Evolutionary conservation across 768 basidiomycete species (phyloP).

Genomic region (Clitopilus passeckerianus): DNA sequence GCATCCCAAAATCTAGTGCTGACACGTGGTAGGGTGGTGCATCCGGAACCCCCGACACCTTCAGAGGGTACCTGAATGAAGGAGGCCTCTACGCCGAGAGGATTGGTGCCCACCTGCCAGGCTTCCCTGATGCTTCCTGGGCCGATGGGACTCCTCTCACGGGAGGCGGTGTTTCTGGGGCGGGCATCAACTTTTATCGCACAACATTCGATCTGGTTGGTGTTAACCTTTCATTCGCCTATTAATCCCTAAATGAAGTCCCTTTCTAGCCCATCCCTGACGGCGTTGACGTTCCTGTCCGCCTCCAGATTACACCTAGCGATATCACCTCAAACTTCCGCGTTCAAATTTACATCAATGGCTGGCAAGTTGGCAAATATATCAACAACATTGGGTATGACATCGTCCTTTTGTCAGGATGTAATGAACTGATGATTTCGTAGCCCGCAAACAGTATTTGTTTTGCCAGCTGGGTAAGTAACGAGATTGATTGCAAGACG

Average conservation of each 20-base stretch:
- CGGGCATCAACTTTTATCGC: conserved; percentile 40
- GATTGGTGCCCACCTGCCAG: conserved; percentile 46
- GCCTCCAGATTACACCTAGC: conserved; percentile 40
- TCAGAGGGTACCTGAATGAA: conserved; percentile 46
- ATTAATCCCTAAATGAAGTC: not conserved
- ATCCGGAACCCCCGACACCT: conserved; percentile 34
- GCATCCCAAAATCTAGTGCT: not conserved
- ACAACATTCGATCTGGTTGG: conserved; percentile 35
- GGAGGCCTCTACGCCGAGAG: conserved; percentile 46
- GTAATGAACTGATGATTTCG: not conserved
- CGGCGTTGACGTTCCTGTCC: conserved; percentile 39
- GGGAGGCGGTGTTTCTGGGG: conserved; percentile 23
- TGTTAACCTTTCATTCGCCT: not conserved
- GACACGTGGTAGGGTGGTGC: conserved; percentile 25
- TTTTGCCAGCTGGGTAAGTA: conserved; percentile 41
- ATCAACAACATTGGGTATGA: conserved; percentile 45
- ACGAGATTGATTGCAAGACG: not conserved
- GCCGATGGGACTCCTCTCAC: conserved; percentile 23
- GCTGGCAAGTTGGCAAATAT: conserved; percentile 51
- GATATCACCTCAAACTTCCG: conserved; percentile 40
- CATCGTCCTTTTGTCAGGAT: not conserved
- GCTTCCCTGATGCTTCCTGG: conserved; percentile 37
- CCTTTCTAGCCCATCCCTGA: conserved; percentile 26
- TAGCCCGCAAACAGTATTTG: conserved; percentile 43
- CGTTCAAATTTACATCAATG: conserved; percentile 45